A percentile compares a stretch with the other conserved stretches of the same genome.
These are phyloP conservation scores for Talaromyces sp. DNA, from an alignment of 2,329 filamentous ascomycete genomes.

Conservation along the genomic window DNA sequence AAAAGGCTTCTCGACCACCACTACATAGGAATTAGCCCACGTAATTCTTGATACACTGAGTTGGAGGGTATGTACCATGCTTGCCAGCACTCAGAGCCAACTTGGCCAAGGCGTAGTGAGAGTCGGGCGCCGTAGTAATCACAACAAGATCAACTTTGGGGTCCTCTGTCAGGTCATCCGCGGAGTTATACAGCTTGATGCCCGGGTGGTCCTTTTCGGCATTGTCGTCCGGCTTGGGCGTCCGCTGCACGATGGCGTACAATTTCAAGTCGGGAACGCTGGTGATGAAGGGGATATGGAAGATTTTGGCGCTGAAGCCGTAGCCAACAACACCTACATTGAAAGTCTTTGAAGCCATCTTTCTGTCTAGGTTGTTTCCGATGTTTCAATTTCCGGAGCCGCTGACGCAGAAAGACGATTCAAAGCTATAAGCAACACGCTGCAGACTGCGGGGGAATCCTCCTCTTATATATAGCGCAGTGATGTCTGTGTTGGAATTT, in stretches of 20 bases:
- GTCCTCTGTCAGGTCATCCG: slow-evolving; percentile 61
- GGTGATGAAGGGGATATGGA: slow-evolving; percentile 75
- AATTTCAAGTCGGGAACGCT: slow-evolving; percentile 61
- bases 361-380: background rate
- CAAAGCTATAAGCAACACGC: background rate
- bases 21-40: slow-evolving; percentile 25
- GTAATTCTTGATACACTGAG: background rate
- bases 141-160: slow-evolving; percentile 62
- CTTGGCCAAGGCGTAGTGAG: slow-evolving; percentile 62
- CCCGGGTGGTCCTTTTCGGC: slow-evolving; percentile 63
- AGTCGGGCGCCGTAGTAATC: slow-evolving; percentile 65
- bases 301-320: slow-evolving; percentile 66
- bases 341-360: slow-evolving; percentile 41
- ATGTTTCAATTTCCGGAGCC: background rate
- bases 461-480: background rate
- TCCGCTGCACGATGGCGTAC: slow-evolving; percentile 71
- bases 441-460: background rate
- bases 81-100: slow-evolving; percentile 64
- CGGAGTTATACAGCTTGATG: slow-evolving; percentile 58
- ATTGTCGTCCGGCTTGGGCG: slow-evolving; percentile 58
- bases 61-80: slow-evolving; percentile 44
- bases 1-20: slow-evolving; percentile 79
- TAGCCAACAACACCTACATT: slow-evolving; percentile 58
- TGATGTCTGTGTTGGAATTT: background rate
- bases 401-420: background rate